Base-by-base conservation (phyloP, 2,329 filamentous ascomycete species). In the Colletotrichum paranaense region DNA sequence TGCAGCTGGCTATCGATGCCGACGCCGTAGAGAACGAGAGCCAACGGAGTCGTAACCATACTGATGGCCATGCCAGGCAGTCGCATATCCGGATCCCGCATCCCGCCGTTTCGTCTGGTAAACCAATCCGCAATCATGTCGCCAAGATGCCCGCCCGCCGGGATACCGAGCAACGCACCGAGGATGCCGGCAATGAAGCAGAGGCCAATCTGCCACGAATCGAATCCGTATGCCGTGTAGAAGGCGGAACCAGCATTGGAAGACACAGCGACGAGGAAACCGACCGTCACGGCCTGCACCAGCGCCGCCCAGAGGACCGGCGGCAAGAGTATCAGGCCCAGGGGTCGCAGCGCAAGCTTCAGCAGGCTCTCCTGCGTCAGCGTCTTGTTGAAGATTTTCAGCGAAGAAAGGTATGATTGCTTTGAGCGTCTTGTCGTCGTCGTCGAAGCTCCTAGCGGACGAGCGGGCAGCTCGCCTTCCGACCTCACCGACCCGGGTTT, bases 11-110 rank as follows among this genome's bases (percentile, higher is more conserved):
- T 78, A 64, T 85, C 75, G 52, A 89, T 85, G 1, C 86, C 86
- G 1, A 87, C 82, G 0, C 87, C 87, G 73, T 85, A 88, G 6
- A 88, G 78, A 0, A 87, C 72, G 28, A 88, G 74, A 0, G 83
- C 78, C 11, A 88, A 76, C 0, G 87, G 87, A 4, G 88, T 86
- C 16, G 88, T 85, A 32, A 89, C 78, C 76, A 88, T 79, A 75
- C 87, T 89, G 0, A 88, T 82, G 12, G 84, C 78, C 22, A 91
- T 84, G 5, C 86, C 86, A 1, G 88, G 88, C 5, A 91, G 79
- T n/a, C 89, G 83, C 88, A 91, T 90, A 77, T 91, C 88, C 0
- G 89, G 88, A 62, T 90, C 86, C n/a, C 89, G 83, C 24, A 91
- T 83, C 5, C 89, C 89, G 4, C 85, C 83, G 75, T 91, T 91